Percentiles rank a stretch among this genome's conserved stretches.
These are phyloP conservation scores for Themeda triandra DNA, from an alignment of 176 grass and related monocot genomes.

Conservation along the genomic window DNA sequence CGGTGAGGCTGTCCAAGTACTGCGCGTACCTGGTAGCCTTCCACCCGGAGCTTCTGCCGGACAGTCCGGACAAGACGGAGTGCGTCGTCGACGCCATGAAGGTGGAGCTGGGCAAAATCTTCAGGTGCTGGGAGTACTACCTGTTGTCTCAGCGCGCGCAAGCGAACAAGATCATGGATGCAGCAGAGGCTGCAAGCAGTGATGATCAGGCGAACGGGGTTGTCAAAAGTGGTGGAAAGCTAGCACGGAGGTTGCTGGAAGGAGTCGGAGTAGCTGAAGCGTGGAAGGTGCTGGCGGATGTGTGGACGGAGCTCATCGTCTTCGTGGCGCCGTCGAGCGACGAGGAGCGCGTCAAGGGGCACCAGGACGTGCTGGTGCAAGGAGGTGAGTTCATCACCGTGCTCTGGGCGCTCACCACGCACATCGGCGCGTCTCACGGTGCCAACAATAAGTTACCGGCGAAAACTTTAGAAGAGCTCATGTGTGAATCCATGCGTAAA, in stretches of 20 bases:
- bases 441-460: no score
- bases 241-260: not conserved
- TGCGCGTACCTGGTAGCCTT: not conserved
- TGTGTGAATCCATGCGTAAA: no score
- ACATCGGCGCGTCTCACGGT: not conserved
- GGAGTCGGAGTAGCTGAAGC: not conserved
- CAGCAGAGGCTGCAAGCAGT: not conserved
- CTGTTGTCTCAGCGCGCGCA: not conserved
- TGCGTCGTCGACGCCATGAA: not conserved
- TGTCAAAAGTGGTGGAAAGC: not conserved
- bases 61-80: not conserved
- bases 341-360: constrained; percentile 1
- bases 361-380: not conserved
- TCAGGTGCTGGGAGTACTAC: constrained; percentile 1
- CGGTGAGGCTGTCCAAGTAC: not conserved
- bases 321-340: constrained; percentile 14
- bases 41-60: constrained; percentile 7
- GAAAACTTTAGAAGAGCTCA: no score
- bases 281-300: constrained; percentile 14
- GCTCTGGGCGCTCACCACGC: not conserved
- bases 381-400: not conserved
- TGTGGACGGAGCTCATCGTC: constrained; percentile 21
- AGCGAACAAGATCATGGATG: not conserved
- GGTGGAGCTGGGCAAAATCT: not conserved
- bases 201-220: not conserved